A percentile compares a stretch with the other conserved stretches of the same genome.
Conservation (phyloP, 306 rosid genomes). For the Acacia melanoxylon region DNA sequence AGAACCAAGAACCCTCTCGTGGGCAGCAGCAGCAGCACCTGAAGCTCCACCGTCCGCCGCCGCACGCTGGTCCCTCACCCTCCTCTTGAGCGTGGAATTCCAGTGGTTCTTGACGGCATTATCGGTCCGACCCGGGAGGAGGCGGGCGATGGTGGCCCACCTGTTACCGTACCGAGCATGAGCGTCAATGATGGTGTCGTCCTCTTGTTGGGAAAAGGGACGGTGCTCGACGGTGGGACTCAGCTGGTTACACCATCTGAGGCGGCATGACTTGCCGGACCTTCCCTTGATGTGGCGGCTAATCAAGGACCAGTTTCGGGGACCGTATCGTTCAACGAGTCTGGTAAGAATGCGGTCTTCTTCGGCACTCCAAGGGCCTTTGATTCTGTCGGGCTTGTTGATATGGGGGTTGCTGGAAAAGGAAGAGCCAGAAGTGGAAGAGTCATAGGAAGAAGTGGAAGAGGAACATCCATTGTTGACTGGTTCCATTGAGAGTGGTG, state of each 20-base stretch:
- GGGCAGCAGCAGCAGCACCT: neutral
- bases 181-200: constrained; percentile 70
- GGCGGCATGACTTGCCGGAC: constrained; percentile 93
- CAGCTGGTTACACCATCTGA: constrained; percentile 95
- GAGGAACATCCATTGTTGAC: neutral
- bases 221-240: constrained; percentile 88
- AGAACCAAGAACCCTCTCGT: neutral
- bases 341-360: constrained; percentile 82
- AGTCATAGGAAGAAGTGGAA: constrained; percentile 59
- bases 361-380: constrained; percentile 97
- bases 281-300: constrained; percentile 84
- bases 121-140: constrained; percentile 92
- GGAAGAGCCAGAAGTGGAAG: constrained; percentile 68
- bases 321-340: constrained; percentile 77
- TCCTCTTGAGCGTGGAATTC: constrained; percentile 91
- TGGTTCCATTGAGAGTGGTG: too few relatives aligned
- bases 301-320: constrained; percentile 88
- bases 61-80: constrained; percentile 31
- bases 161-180: constrained; percentile 81
- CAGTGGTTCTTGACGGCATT: constrained; percentile 97
- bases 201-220: constrained; percentile 80
- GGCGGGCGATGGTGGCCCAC: constrained; percentile 95
- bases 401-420: constrained; percentile 3
- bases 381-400: constrained; percentile 51
- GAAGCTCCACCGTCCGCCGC: neutral